Conservation (phyloP, 1,139 yeast species). For the Debaryomycetaceae sp. region DNA sequence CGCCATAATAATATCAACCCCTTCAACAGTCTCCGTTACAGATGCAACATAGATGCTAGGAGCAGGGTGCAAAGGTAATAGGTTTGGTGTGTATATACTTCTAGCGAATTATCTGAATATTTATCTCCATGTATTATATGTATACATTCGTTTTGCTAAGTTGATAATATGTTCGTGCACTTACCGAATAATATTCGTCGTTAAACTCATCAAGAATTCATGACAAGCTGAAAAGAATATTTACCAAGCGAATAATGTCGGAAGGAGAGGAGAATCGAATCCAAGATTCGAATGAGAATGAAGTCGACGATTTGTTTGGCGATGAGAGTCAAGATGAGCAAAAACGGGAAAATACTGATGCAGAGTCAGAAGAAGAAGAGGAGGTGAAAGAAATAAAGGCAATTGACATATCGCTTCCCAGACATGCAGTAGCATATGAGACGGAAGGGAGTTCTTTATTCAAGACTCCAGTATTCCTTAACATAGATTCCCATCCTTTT, state of each 20-base stretch:
- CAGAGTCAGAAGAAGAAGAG: constrained; percentile 17
- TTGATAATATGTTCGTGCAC: not conserved
- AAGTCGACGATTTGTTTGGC: constrained; percentile 48
- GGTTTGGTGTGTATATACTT: not conserved
- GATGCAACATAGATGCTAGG: not conserved
- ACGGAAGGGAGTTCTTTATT: constrained; percentile 51
- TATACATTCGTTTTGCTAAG: not conserved
- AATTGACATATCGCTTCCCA: constrained; percentile 63
- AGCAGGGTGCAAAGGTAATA: not conserved
- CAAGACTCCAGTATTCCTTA: constrained; percentile 77
- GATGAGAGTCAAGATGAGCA: constrained; percentile 37
- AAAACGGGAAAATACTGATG: constrained; percentile 5
- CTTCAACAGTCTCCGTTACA: constrained; percentile 13
- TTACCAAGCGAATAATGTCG: constrained; percentile 5
- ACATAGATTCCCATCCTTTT: constrained; percentile 82
- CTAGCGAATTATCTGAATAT: not conserved
- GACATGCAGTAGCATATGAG: constrained; percentile 59
- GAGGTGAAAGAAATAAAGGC: constrained; percentile 30
- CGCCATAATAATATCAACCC: constrained; percentile 24
- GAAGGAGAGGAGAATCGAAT: constrained; percentile 7
- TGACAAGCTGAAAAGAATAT: not conserved
- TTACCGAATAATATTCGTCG: not conserved
- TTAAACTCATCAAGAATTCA: not conserved
- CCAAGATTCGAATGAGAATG: constrained; percentile 15
- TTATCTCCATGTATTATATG: not conserved